Base-by-base conservation (phyloP, 176 grass and related monocot species). In the Lolium perenne region DNA sequence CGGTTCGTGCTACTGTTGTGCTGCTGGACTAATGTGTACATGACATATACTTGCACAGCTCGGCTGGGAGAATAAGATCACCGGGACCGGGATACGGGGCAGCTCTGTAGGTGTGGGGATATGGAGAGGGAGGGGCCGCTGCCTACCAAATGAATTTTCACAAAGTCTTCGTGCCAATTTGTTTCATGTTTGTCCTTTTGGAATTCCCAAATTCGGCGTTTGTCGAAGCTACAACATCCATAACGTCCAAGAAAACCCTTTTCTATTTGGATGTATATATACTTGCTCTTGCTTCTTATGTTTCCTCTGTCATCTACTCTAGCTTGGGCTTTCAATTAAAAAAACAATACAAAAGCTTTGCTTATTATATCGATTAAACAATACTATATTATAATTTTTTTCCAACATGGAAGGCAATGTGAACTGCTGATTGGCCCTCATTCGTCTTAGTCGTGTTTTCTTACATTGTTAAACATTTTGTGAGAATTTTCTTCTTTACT, bases 181-280 rank as follows among this genome's bases (percentile, higher is more conserved):
- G 87, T 76, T 91, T 84, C 85, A 54, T 69, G 10, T 41, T 61
- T 80, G 85, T 84, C 85, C 89, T 84, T 7, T 32, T 20, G 43
- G 10, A 40, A 53, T 25, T 59, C 13, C 10, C 14, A 43, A 84
- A 68, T 87, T n/a, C 0, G 1, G 1, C 3, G 10, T 7, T 80
- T 84, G 89, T 49, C 67, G n/a, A 12, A 14, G 11, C 1, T 26
- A 63, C 10, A 62, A 25, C 60, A 62, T 55, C 51, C 45, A 32
- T 71, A 9, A 9, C 29, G 10, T 54, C 8, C 13, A 8, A 40
- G 43, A 2, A 49, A 66, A 1, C 1, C 1, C 7, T 22, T 35
- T 59, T 64, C 6, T 73, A 0, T 51, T 64, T 43, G 32, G 32
- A 35, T 35, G 32, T 35, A 35, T 43, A 1, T 47, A 43, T 77